Evolutionary conservation across 345 rosid species (phyloP), one percentile per base, ranked within the genome.

Genomic region (Citrus maxima): DNA sequence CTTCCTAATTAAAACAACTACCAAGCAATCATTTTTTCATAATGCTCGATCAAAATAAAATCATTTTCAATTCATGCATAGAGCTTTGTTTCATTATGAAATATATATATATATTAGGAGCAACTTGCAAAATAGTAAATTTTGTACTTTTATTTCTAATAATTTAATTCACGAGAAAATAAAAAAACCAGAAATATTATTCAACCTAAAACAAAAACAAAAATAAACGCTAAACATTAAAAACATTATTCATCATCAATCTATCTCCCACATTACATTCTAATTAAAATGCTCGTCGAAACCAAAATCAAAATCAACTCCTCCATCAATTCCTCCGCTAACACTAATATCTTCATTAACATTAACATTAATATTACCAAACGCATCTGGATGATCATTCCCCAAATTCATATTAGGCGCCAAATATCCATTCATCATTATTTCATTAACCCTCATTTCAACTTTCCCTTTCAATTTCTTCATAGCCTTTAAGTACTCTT

Each of bases 401-500:
- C 5, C 22, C 5, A 7, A 3, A n/a, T 25, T 1, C 3, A 38
- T 21, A n/a, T 24, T 22, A 28, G 60, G 49, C 32, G 34, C 30
- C 19, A 63, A 13, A 35, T 51, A 32, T 12, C 10, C 74, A 30
- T 14, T 73, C 62, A 66, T 77, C 77, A 49, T 77, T 77, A 70
- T 73, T 34, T 85, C 85, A 67, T 75, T 74, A 58, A 74, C 71
- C 66, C 82, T 81, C 30, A 9, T 27, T 14, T 46, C 67, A 40
- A 76, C 69, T 42, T 79, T 84, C 35, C 63, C 81, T 84, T 64
- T 82, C 60, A 82, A 55, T 73, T 75, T 83, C 55, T 75, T 46
- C 82, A 88, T 13, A 7, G 87, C 81, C 35, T 66, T 74, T 18
- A 70, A 56, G 12, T 66, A 87, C 6, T 75, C 84, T 62, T 82